Evolutionary conservation across 2,329 filamentous ascomycete species (phyloP).

Genomic region (Sphaceloma murrayae): DNA sequence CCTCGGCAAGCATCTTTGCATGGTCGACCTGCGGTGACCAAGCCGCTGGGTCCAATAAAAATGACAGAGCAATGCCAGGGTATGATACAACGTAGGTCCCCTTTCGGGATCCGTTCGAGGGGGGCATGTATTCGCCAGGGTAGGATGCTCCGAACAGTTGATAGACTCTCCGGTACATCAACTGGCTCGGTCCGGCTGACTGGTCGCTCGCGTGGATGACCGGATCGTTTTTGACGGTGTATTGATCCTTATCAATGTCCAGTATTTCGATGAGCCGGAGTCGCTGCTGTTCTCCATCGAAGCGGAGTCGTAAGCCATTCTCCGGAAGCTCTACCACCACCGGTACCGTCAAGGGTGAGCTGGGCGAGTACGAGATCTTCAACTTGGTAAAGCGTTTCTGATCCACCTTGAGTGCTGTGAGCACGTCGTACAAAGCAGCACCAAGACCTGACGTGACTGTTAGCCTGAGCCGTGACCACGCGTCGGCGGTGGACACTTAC

Average conservation of each 20-base stretch:
- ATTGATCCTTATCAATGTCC: conserved; percentile 76
- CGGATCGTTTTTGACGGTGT: conserved; percentile 58
- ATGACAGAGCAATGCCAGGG: conserved; percentile 87
- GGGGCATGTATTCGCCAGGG: conserved; percentile 78
- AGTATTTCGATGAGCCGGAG: conserved; percentile 82
- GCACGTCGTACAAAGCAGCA: conserved; percentile 79
- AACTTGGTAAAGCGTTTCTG: conserved; percentile 73
- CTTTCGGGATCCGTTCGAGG: conserved; percentile 43
- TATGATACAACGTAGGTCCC: conserved; percentile 89
- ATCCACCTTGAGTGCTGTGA: conserved; percentile 81
- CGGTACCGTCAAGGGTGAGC: conserved; percentile 62
- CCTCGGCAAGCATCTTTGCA: conserved; percentile 72
- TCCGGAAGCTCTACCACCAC: conserved; percentile 66
- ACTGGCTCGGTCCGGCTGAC: conserved; percentile 46
- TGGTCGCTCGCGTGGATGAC: conserved; percentile 15
- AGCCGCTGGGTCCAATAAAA: conserved; percentile 62
- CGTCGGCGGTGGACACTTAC: background rate
- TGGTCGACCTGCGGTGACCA: conserved; percentile 74
- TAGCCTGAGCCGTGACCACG: conserved; percentile 11
- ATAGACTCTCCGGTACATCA: conserved; percentile 54
- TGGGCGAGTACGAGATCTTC: conserved; percentile 70
- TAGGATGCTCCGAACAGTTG: conserved; percentile 92
- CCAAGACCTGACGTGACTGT: conserved; percentile 58
- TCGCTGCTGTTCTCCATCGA: conserved; percentile 87
- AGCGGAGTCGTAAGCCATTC: conserved; percentile 82